A percentile compares a stretch with the other conserved stretches of the same genome.
Evolutionary conservation across 345 rosid species (phyloP).

Genomic region (Boechera divaricarpa): DNA sequence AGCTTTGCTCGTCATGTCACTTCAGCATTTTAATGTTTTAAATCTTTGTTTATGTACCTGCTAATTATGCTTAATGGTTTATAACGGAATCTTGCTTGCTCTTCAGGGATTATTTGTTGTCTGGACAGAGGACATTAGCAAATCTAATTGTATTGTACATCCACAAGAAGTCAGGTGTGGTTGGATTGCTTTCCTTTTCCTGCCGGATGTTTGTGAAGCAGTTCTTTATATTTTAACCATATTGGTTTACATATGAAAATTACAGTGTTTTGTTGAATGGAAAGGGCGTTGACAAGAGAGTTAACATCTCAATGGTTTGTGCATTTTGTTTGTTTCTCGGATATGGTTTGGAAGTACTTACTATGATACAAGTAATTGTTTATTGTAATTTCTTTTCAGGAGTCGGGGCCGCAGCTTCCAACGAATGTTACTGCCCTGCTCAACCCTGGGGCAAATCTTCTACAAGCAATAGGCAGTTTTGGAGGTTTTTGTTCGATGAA

Average conservation of each 20-base stretch:
- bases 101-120: conserved; percentile 76
- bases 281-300: conserved; percentile 64
- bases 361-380: conserved; percentile 19
- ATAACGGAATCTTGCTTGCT: conserved; percentile 19
- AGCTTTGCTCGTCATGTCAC: conserved; percentile 25
- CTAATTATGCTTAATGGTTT: neutral
- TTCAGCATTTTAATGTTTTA: conserved; percentile 15
- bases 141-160: conserved; percentile 76
- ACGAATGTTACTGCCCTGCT: conserved; percentile 68
- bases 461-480: conserved; percentile 87
- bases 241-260: conserved; percentile 22
- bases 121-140: conserved; percentile 64
- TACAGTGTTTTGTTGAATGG: conserved; percentile 85
- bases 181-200: conserved; percentile 17
- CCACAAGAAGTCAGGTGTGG: conserved; percentile 85
- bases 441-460: conserved; percentile 79
- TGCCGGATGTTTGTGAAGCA: conserved; percentile 12
- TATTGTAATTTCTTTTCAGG: conserved; percentile 51
- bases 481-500: conserved; percentile 54
- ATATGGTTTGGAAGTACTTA: conserved; percentile 18
- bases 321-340: conserved; percentile 5
- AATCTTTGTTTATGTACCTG: no score
- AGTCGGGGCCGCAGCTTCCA: conserved; percentile 80
- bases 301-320: conserved; percentile 65
- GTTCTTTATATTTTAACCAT: conserved; percentile 20